A percentile compares a stretch with the other conserved stretches of the same genome.
Evolutionary conservation across 2,329 filamentous ascomycete species (phyloP).

Genomic region (Phaeophleospora eucalypticola): DNA sequence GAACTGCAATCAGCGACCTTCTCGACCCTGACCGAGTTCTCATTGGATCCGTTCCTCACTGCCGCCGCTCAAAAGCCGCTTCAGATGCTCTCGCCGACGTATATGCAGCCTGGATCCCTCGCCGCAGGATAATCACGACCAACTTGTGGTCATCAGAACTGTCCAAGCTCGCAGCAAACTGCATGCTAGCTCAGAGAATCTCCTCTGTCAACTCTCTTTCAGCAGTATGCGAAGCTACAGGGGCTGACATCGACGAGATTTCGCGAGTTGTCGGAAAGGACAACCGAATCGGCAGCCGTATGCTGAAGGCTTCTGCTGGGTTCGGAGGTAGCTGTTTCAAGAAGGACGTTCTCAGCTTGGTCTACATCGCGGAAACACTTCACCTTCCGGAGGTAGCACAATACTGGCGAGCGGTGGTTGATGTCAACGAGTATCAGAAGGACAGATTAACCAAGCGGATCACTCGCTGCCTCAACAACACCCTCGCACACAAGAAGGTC

Average conservation of each 20-base stretch:
- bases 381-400: constrained; percentile 66
- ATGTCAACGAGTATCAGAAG: constrained; percentile 68
- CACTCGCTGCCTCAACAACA: constrained; percentile 55
- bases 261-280: constrained; percentile 63
- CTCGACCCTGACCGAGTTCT: constrained; percentile 68
- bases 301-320: constrained; percentile 70
- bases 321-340: constrained; percentile 80
- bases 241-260: constrained; percentile 71
- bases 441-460: background rate
- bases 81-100: constrained; percentile 61
- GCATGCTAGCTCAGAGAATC: constrained; percentile 75
- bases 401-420: constrained; percentile 71
- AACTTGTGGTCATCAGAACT: constrained; percentile 76
- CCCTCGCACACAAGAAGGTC: constrained; percentile 65
- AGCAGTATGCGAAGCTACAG: constrained; percentile 72
- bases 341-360: constrained; percentile 71
- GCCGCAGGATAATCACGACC: constrained; percentile 63
- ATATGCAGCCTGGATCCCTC: constrained; percentile 71
- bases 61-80: too few species aligned
- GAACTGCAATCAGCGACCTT: constrained; percentile 68
- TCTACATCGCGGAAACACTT: constrained; percentile 68
- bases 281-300: constrained; percentile 65
- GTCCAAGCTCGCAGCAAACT: constrained; percentile 73
- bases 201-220: constrained; percentile 77
- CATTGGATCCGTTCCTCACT: constrained; percentile 61